Evolutionary conservation across 1,139 yeast species (phyloP).

Genomic region (Zygosaccharomyces sapae): DNA sequence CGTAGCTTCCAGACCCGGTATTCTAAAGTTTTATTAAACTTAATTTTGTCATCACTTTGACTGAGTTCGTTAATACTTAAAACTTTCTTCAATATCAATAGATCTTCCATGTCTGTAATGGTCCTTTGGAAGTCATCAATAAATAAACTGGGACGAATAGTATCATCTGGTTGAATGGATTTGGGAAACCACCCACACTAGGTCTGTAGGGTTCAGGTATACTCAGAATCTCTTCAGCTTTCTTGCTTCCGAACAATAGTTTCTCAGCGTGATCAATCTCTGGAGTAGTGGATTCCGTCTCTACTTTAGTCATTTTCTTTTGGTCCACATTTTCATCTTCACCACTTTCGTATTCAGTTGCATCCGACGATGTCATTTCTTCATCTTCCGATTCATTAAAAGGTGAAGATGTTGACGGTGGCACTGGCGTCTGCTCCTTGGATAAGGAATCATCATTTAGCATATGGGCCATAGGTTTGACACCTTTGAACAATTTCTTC

Average conservation of each 20-base stretch:
- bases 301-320: constrained; percentile 20
- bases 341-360: constrained; percentile 37
- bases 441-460: constrained; percentile 49
- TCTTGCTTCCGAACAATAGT: constrained; percentile 14
- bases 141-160: constrained; percentile 34
- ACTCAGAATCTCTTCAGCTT: constrained; percentile 19
- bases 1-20: constrained; percentile 28
- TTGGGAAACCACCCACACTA: constrained; percentile 24
- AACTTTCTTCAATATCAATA: constrained; percentile 47
- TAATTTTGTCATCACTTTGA: not conserved
- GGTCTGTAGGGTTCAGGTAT: constrained; percentile 27
- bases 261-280: constrained; percentile 22
- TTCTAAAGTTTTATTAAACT: constrained; percentile 14
- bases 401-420: constrained; percentile 13
- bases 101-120: constrained; percentile 74
- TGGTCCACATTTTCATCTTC: constrained; percentile 17
- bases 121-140: constrained; percentile 50
- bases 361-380: constrained; percentile 28
- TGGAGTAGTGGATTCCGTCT: constrained; percentile 36
- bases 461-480: constrained; percentile 65
- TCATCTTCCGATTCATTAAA: constrained; percentile 16
- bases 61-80: constrained; percentile 29
- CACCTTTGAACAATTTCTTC: constrained; percentile 16
- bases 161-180: constrained; percentile 29
- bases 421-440: constrained; percentile 24